A percentile compares a stretch with the other conserved stretches of the same genome.
phyloP scores from a whole-genome alignment of 306 rosid species.

The Purshia tridentata region DNA sequence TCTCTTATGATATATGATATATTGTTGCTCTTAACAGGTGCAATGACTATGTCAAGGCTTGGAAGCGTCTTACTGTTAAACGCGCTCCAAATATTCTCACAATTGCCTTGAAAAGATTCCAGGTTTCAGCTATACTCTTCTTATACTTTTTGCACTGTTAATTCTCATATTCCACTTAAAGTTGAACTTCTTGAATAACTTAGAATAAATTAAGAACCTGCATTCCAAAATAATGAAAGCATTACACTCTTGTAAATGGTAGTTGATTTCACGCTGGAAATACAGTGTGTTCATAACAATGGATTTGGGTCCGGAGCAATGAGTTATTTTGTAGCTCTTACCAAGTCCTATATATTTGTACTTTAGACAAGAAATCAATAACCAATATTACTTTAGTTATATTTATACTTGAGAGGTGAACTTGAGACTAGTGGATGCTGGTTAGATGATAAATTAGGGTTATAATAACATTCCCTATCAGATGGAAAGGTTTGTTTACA shows the following conservation, averaged over 20 bases:
- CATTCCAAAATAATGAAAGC: neutral
- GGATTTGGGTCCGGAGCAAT: neutral
- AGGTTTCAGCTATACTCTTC: constrained; percentile 53
- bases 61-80: constrained; percentile 80
- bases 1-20: constrained; percentile 22
- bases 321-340: neutral
- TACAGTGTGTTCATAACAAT: neutral
- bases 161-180: neutral
- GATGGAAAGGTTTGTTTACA: neutral
- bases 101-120: constrained; percentile 95
- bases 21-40: constrained; percentile 60
- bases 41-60: constrained; percentile 95
- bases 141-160: constrained; percentile 12
- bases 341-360: neutral
- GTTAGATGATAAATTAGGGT: neutral
- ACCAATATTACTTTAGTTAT: neutral
- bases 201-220: neutral
- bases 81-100: constrained; percentile 89
- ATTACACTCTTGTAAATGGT: neutral
- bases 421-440: neutral
- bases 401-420: neutral
- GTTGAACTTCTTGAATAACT: neutral
- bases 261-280: neutral
- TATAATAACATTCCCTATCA: neutral
- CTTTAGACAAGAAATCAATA: neutral